Evolutionary conservation across 2,329 filamentous ascomycete species (phyloP).

Genomic region (Sporothrix dimorphospora): DNA sequence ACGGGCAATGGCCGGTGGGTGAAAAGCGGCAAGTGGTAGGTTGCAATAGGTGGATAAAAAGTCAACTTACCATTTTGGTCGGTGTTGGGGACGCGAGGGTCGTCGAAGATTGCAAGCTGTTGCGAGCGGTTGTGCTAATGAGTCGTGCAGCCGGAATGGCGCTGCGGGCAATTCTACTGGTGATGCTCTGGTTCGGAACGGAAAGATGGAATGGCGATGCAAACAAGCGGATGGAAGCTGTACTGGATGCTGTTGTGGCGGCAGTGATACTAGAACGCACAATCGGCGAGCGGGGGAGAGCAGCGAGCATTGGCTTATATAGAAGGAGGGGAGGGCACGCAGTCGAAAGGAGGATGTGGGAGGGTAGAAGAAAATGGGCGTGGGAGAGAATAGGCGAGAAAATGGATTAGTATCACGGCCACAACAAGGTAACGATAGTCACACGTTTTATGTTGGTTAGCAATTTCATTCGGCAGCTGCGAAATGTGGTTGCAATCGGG

Average conservation of each 20-base stretch:
- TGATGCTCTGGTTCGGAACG: not conserved
- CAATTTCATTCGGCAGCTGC: not conserved
- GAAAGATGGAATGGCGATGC: not conserved
- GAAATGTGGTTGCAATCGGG: not conserved
- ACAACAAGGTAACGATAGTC: not conserved
- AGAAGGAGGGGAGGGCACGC: not conserved
- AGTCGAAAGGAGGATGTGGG: not conserved
- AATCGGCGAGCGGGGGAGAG: constrained; percentile 27
- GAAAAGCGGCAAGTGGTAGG: no score
- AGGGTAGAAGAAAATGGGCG: not conserved
- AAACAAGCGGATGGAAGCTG: not conserved
- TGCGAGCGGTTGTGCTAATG: not conserved
- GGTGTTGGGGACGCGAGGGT: not conserved
- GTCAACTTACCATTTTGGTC: constrained; percentile 27
- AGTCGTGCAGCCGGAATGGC: not conserved
- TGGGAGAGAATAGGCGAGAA: not conserved
- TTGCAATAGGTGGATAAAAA: no score
- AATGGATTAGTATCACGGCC: not conserved
- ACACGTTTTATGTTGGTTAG: constrained; percentile 9
- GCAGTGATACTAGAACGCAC: constrained; percentile 23
- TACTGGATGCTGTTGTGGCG: not conserved
- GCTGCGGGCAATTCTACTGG: not conserved
- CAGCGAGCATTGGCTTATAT: constrained; percentile 27
- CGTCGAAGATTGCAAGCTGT: not conserved
- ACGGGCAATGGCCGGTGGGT: no score